Base-by-base conservation (phyloP, 2,329 filamentous ascomycete species). In the Penicillium sp. region DNA sequence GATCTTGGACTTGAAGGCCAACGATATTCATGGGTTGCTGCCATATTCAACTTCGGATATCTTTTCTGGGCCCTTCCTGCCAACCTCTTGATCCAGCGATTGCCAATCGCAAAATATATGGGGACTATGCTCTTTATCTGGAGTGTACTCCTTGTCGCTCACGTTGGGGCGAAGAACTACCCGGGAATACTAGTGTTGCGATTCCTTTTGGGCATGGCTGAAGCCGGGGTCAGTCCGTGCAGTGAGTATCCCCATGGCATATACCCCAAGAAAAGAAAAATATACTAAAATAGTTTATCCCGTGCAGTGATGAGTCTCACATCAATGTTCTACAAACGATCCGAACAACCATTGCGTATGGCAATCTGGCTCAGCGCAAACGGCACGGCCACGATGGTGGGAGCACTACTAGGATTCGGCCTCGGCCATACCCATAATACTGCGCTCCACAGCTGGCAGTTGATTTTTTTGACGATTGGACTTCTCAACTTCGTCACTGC, bases 21-120 rank as follows among this genome's bases (percentile, higher is more conserved):
- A 48, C 67, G 75, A 52, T 77, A 78, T 59, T 74, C 74, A 11
- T 78, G 75, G 75, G 74, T 77, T 10, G 73, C 74, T 23, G 75
- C 75, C 3, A 73, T 74, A 9, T 68, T 75, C 50, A 74, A 78
- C 53, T 76, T 78, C 48, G 76, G 76, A 26, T 78, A 73, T 63
- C 68, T 78, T 1, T 61, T 68, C 38, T 73, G 72, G 46, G 70
- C 72, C 2, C 73, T 72, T 38, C 76, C 75, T 1, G 71, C 72
- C 57, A 75, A 76, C 51, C 48, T 78, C 11, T 53, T 74, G 10
- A 66, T 78, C 19, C 76, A 78, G 56, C 71, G 73, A 11, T 64
- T 74, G 30, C 74, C 76, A 7, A 70, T 78, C 10, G 76, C 70
- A 19, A 74, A 73, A 39, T 65, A 77, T 19, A 72, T 78, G 50